Evolutionary conservation across 2,329 filamentous ascomycete genomes (phyloP), one percentile per base, ranked within the genome.

Genomic region (Fusarium clavum): DNA sequence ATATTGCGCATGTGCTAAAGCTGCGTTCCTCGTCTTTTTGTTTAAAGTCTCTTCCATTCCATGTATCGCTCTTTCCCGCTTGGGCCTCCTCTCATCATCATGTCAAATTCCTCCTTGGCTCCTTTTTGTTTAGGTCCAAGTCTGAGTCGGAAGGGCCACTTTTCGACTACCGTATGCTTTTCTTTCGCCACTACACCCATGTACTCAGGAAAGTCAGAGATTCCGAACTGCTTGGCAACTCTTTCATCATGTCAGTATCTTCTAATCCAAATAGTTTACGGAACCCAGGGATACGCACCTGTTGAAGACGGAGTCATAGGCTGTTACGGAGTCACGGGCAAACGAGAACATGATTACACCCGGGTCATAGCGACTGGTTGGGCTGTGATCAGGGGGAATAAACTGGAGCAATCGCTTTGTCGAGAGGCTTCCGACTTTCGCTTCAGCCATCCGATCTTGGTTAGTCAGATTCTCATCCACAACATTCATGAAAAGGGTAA

Each of bases 401-500:
- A 47, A 51, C 10, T 48, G 30, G 14, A 53, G 16, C 5, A 58
- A 7, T 24, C 22, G 8, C 14, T n/a, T 22, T 27, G 29, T 22
- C 6, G 47, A 24, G 18, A 10, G 10, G 20, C 29, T 49, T 22
- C 11, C 8, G 7, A 10, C 10, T 20, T 38, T 34, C n/a, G 24
- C 24, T 14, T 57, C 52, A 2, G 22, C 13, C 8, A 18, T 48
- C 34, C 22, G 18, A 30, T 54, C 54, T 34, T 45, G 20, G 9
- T 48, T 27, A 25, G 16, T 59, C 40, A 41, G 27, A 4, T 38
- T 24, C 2, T 46, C 44, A 5, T 55, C 34, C 13, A 65, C 43
- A 22, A 41, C 13, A 6, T 48, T 69, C 53, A 61, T 53, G 41
- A 70, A 69, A 0, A 59, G n/a, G 6, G 60, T 56, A 43, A 70